Base-by-base conservation (phyloP, 2,329 filamentous ascomycete genomes). In the Diaporthe vaccinii region DNA sequence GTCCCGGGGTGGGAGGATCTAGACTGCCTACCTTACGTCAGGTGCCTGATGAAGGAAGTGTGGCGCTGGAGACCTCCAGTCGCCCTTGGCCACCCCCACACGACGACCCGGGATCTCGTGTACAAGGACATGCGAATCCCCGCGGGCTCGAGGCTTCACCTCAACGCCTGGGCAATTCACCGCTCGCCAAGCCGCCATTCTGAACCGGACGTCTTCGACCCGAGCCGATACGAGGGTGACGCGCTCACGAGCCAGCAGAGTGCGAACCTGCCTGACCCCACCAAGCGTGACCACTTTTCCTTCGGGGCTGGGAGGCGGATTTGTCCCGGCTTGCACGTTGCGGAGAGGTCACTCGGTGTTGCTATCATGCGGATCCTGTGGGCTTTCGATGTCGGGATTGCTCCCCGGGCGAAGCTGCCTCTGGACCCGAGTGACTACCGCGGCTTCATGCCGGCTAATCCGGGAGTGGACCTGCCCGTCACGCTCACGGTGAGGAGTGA, bases 271-370 rank as follows among this genome's bases (percentile, higher is more conserved):
- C 41, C 78, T 2, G 80, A 82, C 36, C 49, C 72, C 6, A 71
- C 78, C 10, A 84, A 88, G 78, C 84, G 88, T 20, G 89, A 90
- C 68, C 85, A 88, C 14, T 90, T 89, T 79, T 85, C 84, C 0
- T 92, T 90, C 72, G 89, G 90, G 31, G 87, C 86, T 17, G 90
- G 90, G 2, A 84, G 89, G 10, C 84, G 90, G 41, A 86, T 91
- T 57, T 92, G 90, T 79, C 89, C 87, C 3, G 91, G 90, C 0
- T 87, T 89, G 31, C 87, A 90, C 73, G 82, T 91, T 4, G 88
- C 87, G 0, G 86, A 88, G 74, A 85, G 85, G 8, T 85, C 82
- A 14, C 77, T 90, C 22, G 88, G 87, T 77, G 82, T 90, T 8
- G 84, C 81, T 25, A 85, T 89, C 28, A 83, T 87, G 7, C 83